Evolutionary conservation across 2,329 filamentous ascomycete species (phyloP).

Genomic region (Epichloe scottii): DNA sequence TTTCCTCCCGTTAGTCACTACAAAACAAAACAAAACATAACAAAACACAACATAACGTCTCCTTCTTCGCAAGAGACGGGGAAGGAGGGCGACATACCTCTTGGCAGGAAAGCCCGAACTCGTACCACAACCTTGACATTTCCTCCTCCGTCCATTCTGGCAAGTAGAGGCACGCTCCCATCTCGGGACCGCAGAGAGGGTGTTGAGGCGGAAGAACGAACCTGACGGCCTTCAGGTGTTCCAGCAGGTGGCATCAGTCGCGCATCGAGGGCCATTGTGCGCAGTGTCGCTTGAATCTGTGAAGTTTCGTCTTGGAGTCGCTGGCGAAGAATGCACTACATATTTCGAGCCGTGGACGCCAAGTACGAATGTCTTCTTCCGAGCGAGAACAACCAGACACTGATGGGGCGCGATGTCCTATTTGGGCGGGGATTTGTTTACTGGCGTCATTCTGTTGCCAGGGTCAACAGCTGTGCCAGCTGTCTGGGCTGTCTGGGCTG

Average conservation of each 20-base stretch:
- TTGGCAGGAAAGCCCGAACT: constrained; percentile 64
- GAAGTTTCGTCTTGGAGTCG: constrained; percentile 28
- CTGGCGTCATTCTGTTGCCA: constrained; percentile 20
- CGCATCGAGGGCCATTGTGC: constrained; percentile 29
- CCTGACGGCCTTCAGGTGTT: constrained; percentile 21
- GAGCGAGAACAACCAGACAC: neutral
- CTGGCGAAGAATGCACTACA: constrained; percentile 28
- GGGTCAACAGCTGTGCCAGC: constrained; percentile 13
- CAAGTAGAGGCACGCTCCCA: constrained; percentile 45
- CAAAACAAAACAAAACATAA: too few species aligned
- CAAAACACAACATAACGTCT: too few species aligned
- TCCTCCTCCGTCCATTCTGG: constrained; percentile 49
- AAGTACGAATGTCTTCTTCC: neutral
- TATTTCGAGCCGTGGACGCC: constrained; percentile 9
- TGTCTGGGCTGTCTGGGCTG: neutral
- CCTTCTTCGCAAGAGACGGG: neutral
- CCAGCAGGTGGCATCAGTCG: constrained; percentile 33
- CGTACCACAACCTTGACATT: constrained; percentile 77
- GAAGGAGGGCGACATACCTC: constrained; percentile 37
- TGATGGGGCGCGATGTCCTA: neutral
- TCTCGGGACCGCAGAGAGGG: constrained; percentile 65
- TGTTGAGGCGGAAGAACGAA: constrained; percentile 61
- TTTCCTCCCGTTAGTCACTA: neutral
- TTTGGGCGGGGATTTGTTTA: constrained; percentile 19
- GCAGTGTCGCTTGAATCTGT: constrained; percentile 26